A percentile compares a stretch with the other conserved stretches of the same genome.
Evolutionary conservation across 345 rosid species (phyloP).

Genomic region (Erysimum cheiranthoides): DNA sequence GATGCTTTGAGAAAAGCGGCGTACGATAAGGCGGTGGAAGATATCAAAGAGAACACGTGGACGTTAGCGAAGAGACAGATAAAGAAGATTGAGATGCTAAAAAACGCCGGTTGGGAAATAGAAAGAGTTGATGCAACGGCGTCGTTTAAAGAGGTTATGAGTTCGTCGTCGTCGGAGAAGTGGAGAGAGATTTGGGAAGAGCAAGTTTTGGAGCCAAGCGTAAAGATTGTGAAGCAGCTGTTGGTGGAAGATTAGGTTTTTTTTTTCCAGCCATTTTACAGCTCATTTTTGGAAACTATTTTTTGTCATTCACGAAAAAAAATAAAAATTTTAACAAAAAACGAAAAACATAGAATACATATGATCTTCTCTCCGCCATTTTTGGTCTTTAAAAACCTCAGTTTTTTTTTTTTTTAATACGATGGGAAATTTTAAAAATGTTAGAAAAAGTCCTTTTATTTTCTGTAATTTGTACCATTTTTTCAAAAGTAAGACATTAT

Average conservation of each 20-base stretch:
- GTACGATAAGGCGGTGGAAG: slow-evolving; percentile 72
- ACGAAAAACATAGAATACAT: slow-evolving; percentile 12
- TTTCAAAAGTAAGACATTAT: not conserved
- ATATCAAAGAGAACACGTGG: slow-evolving; percentile 82
- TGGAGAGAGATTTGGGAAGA: slow-evolving; percentile 75
- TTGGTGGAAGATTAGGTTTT: slow-evolving; percentile 75
- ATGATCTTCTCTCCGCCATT: slow-evolving; percentile 40
- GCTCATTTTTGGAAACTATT: slow-evolving; percentile 33
- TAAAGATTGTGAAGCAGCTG: slow-evolving; percentile 73
- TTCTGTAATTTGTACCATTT: not conserved
- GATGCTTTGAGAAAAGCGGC: slow-evolving; percentile 47
- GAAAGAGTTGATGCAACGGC: slow-evolving; percentile 79
- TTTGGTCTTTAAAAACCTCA: slow-evolving; percentile 36
- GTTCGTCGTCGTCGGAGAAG: slow-evolving; percentile 35
- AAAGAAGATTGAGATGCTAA: slow-evolving; percentile 66
- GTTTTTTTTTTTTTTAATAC: no score
- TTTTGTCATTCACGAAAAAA: slow-evolving; percentile 19
- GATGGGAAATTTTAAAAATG: no score
- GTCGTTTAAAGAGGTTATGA: slow-evolving; percentile 57
- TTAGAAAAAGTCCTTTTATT: not conserved
- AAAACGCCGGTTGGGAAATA: slow-evolving; percentile 72
- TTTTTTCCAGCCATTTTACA: slow-evolving; percentile 50
- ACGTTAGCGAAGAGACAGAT: slow-evolving; percentile 76
- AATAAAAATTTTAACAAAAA: not conserved
- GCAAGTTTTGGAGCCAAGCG: slow-evolving; percentile 77